Evolutionary conservation across 139 green algal species (phyloP).

Genomic region (Penium margaritaceum): DNA sequence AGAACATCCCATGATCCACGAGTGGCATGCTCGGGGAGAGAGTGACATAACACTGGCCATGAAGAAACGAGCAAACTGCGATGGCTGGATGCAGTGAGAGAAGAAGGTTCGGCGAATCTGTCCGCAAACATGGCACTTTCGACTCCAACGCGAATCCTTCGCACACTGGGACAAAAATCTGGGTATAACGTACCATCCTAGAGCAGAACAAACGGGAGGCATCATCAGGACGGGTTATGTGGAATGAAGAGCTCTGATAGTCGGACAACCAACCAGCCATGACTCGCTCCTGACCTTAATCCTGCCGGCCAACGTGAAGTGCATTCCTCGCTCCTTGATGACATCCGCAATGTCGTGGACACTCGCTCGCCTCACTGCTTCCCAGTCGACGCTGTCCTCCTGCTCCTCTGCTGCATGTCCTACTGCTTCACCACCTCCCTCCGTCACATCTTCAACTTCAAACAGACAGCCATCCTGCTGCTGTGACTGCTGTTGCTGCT

Average conservation of each 20-base stretch:
- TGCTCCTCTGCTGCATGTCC: background rate
- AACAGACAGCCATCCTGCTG: background rate
- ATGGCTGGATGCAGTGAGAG: no score
- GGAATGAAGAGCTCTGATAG: background rate
- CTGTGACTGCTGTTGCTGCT: background rate
- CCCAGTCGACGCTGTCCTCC: constrained; percentile 34
- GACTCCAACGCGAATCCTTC: no score
- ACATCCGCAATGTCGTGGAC: constrained; percentile 8
- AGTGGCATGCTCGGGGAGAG: no score
- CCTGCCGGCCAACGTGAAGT: constrained; percentile 20
- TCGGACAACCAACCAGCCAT: no score
- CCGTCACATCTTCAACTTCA: background rate
- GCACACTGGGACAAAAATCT: no score
- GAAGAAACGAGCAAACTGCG: no score
- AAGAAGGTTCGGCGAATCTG: no score
- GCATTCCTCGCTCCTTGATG: constrained; percentile 31
- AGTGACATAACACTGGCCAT: no score
- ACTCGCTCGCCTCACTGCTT: constrained; percentile 8
- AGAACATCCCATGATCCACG: no score
- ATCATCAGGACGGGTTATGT: background rate
- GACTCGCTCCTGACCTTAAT: constrained; percentile 37
- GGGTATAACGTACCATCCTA: background rate
- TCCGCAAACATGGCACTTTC: no score
- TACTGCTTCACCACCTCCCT: background rate
- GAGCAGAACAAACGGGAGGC: background rate